phyloP scores from a whole-genome alignment of 805 yeast species.

The Yarrowia sp. region DNA sequence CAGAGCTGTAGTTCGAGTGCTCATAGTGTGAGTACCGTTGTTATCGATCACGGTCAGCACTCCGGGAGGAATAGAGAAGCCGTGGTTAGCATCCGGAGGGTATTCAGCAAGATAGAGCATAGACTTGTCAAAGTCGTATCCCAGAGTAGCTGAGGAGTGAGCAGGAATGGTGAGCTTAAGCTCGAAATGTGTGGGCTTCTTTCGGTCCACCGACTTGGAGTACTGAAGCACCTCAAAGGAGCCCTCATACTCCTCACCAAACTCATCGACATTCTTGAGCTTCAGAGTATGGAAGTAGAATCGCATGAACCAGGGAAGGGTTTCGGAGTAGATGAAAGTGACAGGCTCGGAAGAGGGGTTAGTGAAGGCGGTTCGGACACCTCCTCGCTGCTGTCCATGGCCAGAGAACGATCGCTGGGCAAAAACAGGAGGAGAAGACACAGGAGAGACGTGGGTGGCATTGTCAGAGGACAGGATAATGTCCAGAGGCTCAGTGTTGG shows the following conservation, averaged over 20 bases:
- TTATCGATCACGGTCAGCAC: slow-evolving; percentile 63
- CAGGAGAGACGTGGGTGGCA: slow-evolving; percentile 54
- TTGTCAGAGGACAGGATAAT: slow-evolving; percentile 54
- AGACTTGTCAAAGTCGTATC: slow-evolving; percentile 86
- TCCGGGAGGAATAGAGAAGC: slow-evolving; percentile 93
- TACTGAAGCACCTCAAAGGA: slow-evolving; percentile 64
- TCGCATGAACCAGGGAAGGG: slow-evolving; percentile 92
- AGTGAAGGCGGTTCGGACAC: slow-evolving; percentile 76
- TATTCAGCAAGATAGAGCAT: slow-evolving; percentile 85
- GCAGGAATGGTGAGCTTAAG: slow-evolving; percentile 70
- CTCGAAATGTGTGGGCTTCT: slow-evolving; percentile 84
- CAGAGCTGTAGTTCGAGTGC: slow-evolving; percentile 81
- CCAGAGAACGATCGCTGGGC: slow-evolving; percentile 91
- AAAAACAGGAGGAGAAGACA: slow-evolving; percentile 63
- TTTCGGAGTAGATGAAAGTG: slow-evolving; percentile 71
- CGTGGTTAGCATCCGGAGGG: slow-evolving; percentile 99
- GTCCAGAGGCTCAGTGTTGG: slow-evolving; percentile 29
- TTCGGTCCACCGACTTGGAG: slow-evolving; percentile 79
- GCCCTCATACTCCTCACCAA: slow-evolving; percentile 42
- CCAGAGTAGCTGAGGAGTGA: slow-evolving; percentile 62
- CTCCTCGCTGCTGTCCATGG: slow-evolving; percentile 89
- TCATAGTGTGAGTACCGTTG: slow-evolving; percentile 39
- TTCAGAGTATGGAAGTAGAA: slow-evolving; percentile 75
- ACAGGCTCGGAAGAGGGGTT: slow-evolving; percentile 65
- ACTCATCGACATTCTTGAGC: slow-evolving; percentile 45